Conservation (phyloP, 2,329 filamentous ascomycete genomes). For the Fusarium kyushuense region DNA sequence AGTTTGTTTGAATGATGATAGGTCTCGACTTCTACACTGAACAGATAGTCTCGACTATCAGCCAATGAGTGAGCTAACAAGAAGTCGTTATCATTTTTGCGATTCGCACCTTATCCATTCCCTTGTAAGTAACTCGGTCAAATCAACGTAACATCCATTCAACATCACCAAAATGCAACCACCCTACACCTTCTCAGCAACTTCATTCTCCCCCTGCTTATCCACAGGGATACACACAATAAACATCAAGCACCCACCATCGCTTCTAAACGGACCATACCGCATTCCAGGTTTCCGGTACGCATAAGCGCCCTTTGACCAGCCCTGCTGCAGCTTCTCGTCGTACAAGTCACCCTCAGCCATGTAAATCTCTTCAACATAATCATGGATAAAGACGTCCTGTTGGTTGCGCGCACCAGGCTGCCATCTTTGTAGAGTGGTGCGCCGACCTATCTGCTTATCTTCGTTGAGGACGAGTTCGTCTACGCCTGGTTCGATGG, state of each 20-base stretch:
- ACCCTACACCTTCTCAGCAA: conserved; percentile 7
- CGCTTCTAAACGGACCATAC: conserved; percentile 54
- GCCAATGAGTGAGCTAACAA: not conserved
- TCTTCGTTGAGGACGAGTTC: conserved; percentile 54
- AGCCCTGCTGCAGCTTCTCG: conserved; percentile 47
- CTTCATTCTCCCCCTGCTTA: conserved; percentile 20
- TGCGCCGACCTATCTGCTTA: conserved; percentile 46
- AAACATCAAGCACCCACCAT: conserved; percentile 52
- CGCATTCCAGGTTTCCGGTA: conserved; percentile 56
- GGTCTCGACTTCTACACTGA: not conserved
- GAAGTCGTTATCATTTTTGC: not conserved
- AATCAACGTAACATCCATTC: not conserved
- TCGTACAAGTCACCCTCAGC: conserved; percentile 53
- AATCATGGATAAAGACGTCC: conserved; percentile 52
- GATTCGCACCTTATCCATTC: not conserved
- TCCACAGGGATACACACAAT: conserved; percentile 44
- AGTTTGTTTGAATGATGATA: not conserved
- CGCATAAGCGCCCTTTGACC: conserved; percentile 54
- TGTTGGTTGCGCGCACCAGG: conserved; percentile 47
- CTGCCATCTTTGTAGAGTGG: conserved; percentile 54
- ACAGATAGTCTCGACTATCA: no score
- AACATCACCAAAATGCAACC: not conserved
- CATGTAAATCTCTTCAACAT: conserved; percentile 55
- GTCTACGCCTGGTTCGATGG: conserved; percentile 52
- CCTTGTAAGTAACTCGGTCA: not conserved